Percentiles rank a stretch among this genome's conserved stretches.
phyloP scores from a whole-genome alignment of 257 asterid species.

The Nicotiana sylvestris region DNA sequence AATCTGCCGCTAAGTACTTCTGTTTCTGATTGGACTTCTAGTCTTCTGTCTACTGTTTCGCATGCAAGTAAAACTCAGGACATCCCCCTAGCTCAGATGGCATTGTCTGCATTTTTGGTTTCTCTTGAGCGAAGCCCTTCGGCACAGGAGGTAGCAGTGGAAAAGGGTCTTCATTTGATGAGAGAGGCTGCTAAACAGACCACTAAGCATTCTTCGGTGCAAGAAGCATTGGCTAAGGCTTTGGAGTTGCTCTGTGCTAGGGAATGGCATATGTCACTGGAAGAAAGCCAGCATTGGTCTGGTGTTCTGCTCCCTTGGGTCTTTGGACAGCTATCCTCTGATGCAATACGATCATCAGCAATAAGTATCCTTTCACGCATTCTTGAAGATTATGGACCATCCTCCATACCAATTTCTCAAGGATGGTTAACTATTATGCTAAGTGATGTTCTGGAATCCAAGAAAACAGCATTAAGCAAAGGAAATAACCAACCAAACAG shows the following conservation, averaged over 20 bases:
- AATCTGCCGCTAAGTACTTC: conserved; percentile 74
- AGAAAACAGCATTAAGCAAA: conserved; percentile 49
- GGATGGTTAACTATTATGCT: conserved; percentile 89
- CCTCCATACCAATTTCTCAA: conserved; percentile 85
- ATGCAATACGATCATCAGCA: conserved; percentile 67
- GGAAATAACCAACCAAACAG: conserved; percentile 53
- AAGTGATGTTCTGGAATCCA: conserved; percentile 58
- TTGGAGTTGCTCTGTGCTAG: conserved; percentile 65
- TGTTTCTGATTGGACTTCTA: conserved; percentile 84
- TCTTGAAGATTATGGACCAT: conserved; percentile 97
- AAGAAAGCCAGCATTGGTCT: conserved; percentile 96
- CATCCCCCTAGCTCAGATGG: conserved; percentile 71
- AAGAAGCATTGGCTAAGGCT: conserved; percentile 88
- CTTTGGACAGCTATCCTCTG: conserved; percentile 63
- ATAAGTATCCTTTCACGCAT: conserved; percentile 74
- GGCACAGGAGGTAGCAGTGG: conserved; percentile 74
- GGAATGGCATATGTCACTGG: conserved; percentile 81
- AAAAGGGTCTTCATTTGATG: conserved; percentile 82
- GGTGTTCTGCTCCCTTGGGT: conserved; percentile 86
- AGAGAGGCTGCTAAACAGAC: conserved; percentile 83
- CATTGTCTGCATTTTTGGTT: conserved; percentile 79
- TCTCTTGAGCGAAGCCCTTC: conserved; percentile 79
- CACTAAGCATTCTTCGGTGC: conserved; percentile 60
- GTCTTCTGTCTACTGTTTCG: conserved; percentile 81
- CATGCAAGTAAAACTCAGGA: conserved; percentile 92